These are phyloP conservation scores for Monosporascus sp. DNA, from an alignment of 2,329 filamentous ascomycete genomes.

Conservation along the genomic window DNA sequence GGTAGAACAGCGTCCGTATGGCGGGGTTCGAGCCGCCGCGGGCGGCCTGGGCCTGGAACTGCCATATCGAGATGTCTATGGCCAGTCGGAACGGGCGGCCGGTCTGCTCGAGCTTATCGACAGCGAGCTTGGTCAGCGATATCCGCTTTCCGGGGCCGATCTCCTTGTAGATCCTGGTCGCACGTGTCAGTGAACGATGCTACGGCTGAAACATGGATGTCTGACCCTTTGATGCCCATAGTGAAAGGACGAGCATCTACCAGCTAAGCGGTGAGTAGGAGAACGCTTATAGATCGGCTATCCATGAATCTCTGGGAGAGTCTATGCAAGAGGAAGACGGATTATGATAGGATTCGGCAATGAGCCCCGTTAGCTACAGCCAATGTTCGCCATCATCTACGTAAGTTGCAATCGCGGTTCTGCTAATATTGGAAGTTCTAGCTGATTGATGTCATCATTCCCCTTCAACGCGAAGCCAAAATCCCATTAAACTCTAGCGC, in stretches of 20 bases:
- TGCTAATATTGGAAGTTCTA: too few relatives aligned
- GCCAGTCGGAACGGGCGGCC: constrained; percentile 76
- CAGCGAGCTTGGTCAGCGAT: constrained; percentile 75
- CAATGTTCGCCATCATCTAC: too few relatives aligned
- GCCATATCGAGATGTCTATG: constrained; percentile 95
- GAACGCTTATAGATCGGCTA: constrained; percentile 2
- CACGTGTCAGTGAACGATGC: constrained; percentile 10
- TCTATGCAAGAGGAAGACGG: not conserved
- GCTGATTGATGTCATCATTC: too few relatives aligned
- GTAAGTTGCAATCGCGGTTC: too few relatives aligned
- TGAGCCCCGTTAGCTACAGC: too few relatives aligned
- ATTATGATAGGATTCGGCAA: too few relatives aligned
- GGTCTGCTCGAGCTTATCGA: constrained; percentile 67
- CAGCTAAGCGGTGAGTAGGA: not conserved
- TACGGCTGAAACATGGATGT: not conserved
- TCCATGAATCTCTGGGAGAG: not conserved
- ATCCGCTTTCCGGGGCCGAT: constrained; percentile 76
- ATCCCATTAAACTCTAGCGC: not conserved
- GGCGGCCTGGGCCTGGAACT: constrained; percentile 85
- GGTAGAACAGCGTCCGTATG: constrained; percentile 87
- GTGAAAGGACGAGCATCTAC: constrained; percentile 5
- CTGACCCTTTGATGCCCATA: constrained; percentile 65
- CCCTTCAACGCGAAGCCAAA: not conserved
- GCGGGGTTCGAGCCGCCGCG: constrained; percentile 86
- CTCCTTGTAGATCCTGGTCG: constrained; percentile 75